Base-by-base conservation (phyloP, 202 grass and related monocot genomes). In the Carex arenaria region DNA sequence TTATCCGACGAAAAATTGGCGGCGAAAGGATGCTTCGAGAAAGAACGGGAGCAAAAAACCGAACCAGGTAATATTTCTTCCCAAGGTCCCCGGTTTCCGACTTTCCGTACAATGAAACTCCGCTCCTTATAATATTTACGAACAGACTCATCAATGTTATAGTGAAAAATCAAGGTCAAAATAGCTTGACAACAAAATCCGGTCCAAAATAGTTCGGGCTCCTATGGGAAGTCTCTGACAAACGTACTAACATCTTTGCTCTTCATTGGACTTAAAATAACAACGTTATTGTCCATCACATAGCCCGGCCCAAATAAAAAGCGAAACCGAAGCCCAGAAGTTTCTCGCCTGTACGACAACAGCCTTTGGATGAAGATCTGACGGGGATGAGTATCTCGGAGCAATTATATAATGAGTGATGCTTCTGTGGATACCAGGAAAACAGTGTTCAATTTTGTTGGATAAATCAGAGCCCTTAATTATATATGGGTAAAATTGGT, bases 21-120 rank as follows among this genome's bases (percentile, higher is more conserved):
- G 47, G 11, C 42, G n/a, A 54, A 55, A 84, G 53, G 84, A 81
- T 49, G 86, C 49, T 84, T 76, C 79, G 79, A 85, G 83, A 38
- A 51, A 26, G 61, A 40, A 52, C 62, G 23, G 19, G 53, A 70
- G 70, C 52, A 23, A 10, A 63, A 22, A 10, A 45, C 7, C 7
- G 28, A 10, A 34, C 61, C 53, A n/a, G 54, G 45, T 13, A 75
- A 69, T 75, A 14, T 51, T 30, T 52, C 20, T 30, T 13, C 31
- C 15, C 17, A 69, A 17, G 6, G n/a, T 40, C 38, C 38, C 5
- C 1, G 38, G 0, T 40, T 40, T 40, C 38, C 5, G 38, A 7
- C 38, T 1, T 49, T 72, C 69, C 3, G 9, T 12, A 65, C 62
- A 65, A 32, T 26, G 28, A 69, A 69, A 69, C 18, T 56, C 54